Conservation (phyloP, 371 early-diverging fungal genomes). For the Parasitella parasitica region DNA sequence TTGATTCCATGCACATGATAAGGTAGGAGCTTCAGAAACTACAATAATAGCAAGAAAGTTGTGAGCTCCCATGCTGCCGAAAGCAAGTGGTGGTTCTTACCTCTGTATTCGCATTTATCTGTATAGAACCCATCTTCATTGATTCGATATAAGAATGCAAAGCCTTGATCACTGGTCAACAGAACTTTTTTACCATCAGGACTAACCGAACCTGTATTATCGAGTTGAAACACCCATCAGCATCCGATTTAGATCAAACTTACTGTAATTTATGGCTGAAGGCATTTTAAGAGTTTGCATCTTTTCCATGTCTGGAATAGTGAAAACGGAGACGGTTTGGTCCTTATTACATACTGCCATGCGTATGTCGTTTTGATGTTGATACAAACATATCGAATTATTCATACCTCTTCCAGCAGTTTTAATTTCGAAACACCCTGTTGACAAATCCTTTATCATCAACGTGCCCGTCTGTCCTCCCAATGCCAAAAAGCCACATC, state of each 20-base stretch:
- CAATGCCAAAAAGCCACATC: conserved; percentile 71
- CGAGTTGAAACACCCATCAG: background rate
- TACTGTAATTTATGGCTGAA: conserved; percentile 79
- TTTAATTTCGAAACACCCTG: conserved; percentile 60
- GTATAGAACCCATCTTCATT: conserved; percentile 50
- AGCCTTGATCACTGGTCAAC: conserved; percentile 83
- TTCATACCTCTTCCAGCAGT: conserved; percentile 64
- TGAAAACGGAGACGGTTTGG: conserved; percentile 80
- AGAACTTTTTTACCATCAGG: conserved; percentile 78
- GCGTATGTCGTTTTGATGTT: background rate
- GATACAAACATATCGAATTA: conserved; percentile 73
- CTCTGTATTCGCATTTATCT: conserved; percentile 51
- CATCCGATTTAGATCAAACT: background rate
- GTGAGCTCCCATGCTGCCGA: no score
- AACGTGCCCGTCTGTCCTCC: conserved; percentile 85
- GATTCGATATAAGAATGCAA: conserved; percentile 67
- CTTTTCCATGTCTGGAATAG: conserved; percentile 66
- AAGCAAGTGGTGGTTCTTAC: no score
- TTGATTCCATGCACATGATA: conserved; percentile 75
- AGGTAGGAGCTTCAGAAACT: conserved; percentile 33
- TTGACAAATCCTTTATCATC: conserved; percentile 65
- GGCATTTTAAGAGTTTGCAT: conserved; percentile 66
- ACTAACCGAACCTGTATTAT: conserved; percentile 65
- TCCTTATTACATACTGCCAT: conserved; percentile 90
- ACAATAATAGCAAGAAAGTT: conserved; percentile 4